Evolutionary conservation across 2,329 filamentous ascomycete genomes (phyloP).

Genomic region (Penicillium sp.): DNA sequence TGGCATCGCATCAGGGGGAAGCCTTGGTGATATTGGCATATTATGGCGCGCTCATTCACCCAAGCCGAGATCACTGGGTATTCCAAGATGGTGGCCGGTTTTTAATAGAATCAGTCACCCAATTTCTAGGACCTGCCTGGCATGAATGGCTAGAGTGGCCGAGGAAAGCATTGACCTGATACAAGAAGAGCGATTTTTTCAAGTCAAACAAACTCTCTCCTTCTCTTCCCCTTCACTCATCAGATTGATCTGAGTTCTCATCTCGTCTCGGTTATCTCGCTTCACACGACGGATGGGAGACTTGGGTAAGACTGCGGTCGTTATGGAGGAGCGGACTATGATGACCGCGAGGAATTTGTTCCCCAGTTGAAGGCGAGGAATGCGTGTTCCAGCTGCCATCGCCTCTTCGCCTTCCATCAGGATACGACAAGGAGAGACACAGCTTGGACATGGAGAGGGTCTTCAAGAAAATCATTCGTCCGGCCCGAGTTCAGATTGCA

Average conservation of each 20-base stretch:
- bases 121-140: constrained; percentile 34
- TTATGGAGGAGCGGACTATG: background rate
- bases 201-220: background rate
- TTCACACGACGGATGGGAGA: background rate
- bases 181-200: background rate
- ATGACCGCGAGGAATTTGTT: background rate
- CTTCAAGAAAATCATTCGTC: background rate
- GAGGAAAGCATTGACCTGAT: background rate
- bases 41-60: constrained; percentile 44
- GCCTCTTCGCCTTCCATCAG: background rate
- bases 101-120: constrained; percentile 29
- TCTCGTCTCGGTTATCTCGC: background rate
- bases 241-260: too few species aligned
- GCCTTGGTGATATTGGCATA: constrained; percentile 46
- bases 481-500: too few species aligned
- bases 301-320: background rate
- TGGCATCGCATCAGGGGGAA: constrained; percentile 35
- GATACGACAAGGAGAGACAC: background rate
- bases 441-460: background rate
- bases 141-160: constrained; percentile 36
- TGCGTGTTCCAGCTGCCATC: background rate
- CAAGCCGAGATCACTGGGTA: constrained; percentile 39
- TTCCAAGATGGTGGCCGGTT: constrained; percentile 38
- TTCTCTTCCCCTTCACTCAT: background rate
- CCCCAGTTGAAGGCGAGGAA: background rate